Evolutionary conservation across 2,329 filamentous ascomycete species (phyloP).

Genomic region (Nemania sp.): DNA sequence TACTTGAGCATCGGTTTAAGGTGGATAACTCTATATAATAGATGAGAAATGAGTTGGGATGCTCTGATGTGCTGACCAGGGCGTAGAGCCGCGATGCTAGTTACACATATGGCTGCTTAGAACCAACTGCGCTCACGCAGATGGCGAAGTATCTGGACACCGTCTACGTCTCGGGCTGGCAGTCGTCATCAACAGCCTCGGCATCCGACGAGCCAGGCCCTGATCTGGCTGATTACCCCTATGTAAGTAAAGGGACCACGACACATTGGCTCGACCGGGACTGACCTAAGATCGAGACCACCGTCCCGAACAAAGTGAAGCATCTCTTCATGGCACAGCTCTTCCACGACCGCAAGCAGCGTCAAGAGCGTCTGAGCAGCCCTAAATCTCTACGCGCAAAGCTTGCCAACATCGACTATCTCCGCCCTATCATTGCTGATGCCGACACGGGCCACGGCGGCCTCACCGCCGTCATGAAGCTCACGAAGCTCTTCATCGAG

Average conservation of each 20-base stretch:
- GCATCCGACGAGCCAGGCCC: conserved; percentile 94
- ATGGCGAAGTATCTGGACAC: conserved; percentile 99
- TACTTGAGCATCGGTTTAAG: conserved; percentile 84
- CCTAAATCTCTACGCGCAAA: conserved; percentile 73
- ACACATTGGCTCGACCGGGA: neutral
- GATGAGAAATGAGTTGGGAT: neutral
- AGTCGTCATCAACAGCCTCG: conserved; percentile 95
- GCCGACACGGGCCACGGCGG: conserved; percentile 97
- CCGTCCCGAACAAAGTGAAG: conserved; percentile 96
- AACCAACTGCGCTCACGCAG: conserved; percentile 97
- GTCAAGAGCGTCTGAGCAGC: conserved; percentile 84
- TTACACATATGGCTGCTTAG: conserved; percentile 95
- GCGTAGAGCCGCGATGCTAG: conserved; percentile 78
- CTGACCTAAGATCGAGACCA: conserved; percentile 66
- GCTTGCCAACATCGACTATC: conserved; percentile 84
- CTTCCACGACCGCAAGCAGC: conserved; percentile 99
- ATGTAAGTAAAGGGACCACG: conserved; percentile 56
- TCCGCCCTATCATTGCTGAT: conserved; percentile 94
- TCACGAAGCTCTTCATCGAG: conserved; percentile 97
- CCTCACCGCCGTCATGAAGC: conserved; percentile 98
- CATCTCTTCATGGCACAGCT: conserved; percentile 98
- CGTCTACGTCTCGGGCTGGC: conserved; percentile 98
- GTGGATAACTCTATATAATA: conserved; percentile 50
- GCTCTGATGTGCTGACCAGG: conserved; percentile 5
- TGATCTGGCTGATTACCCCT: conserved; percentile 97